Conservation (phyloP, 1,284 basidiomycete genomes). For the Sanghuangporus weigelae region DNA sequence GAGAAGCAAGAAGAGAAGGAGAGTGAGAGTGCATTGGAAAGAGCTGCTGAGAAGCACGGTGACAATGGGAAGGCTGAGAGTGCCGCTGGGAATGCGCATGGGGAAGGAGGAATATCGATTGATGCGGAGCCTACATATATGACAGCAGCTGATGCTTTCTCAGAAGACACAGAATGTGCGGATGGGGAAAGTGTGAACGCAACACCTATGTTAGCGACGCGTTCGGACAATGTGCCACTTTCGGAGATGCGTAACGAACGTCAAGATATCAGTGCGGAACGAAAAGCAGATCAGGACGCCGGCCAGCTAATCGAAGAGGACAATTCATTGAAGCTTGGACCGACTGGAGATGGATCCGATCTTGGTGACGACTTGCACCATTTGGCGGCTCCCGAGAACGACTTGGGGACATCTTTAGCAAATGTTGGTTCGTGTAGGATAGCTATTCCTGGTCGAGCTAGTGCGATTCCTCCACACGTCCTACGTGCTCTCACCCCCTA, state of each 20-base stretch:
- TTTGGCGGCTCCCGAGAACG: not conserved
- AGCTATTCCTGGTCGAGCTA: not conserved
- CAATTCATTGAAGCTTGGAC: not conserved
- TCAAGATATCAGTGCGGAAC: not conserved
- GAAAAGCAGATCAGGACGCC: not conserved
- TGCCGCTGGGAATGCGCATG: not conserved
- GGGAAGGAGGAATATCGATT: constrained; percentile 1
- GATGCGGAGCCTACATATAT: not conserved
- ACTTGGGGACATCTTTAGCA: not conserved
- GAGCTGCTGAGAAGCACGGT: not conserved
- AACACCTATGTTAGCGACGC: not conserved
- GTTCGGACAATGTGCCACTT: not conserved
- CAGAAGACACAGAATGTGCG: not conserved
- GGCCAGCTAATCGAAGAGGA: not conserved
- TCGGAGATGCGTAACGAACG: not conserved
- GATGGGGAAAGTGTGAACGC: not conserved
- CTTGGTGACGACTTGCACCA: not conserved
- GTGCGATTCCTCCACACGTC: constrained; percentile 10
- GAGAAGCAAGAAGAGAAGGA: not conserved
- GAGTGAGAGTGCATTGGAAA: not conserved
- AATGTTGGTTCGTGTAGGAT: not conserved
- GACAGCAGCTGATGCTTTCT: not conserved
- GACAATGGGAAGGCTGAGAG: not conserved
- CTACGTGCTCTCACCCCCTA: not conserved
- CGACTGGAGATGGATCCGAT: not conserved